Percentiles rank a stretch among this genome's conserved stretches.
phyloP scores from a whole-genome alignment of 139 green algal species.

The Monoraphidium neglectum region DNA sequence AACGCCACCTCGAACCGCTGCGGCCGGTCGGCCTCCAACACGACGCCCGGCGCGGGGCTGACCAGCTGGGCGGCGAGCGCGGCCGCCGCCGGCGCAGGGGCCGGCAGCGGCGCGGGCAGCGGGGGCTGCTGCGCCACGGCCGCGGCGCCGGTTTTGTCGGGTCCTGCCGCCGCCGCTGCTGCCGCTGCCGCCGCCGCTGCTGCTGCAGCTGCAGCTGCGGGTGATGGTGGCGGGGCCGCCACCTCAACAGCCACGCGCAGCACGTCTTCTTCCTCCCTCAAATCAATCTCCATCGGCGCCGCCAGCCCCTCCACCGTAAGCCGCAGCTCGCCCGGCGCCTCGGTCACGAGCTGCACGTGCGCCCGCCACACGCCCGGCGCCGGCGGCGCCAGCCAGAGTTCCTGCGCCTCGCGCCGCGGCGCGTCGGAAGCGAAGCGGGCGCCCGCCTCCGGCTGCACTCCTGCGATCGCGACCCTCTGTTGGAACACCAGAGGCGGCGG shows the following conservation, averaged over 20 bases:
- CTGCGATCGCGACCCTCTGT: too few species aligned
- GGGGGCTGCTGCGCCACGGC: not conserved
- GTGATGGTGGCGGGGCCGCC: not conserved
- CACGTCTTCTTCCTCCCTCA: slow-evolving; percentile 32
- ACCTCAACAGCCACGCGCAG: slow-evolving; percentile 14
- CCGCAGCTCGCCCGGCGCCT: slow-evolving; percentile 30
- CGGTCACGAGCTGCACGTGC: slow-evolving; percentile 27
- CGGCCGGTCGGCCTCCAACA: slow-evolving; percentile 47
- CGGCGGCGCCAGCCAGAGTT: too few species aligned
- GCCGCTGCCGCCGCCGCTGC: slow-evolving; percentile 36
- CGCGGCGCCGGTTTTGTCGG: slow-evolving; percentile 34
- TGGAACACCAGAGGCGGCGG: too few species aligned
- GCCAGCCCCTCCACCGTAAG: slow-evolving; percentile 25
- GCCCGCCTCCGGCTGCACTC: too few species aligned
- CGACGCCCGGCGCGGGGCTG: slow-evolving; percentile 15
- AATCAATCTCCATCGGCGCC: slow-evolving; percentile 18
- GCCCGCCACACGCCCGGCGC: too few species aligned
- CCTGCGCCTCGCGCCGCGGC: too few species aligned
- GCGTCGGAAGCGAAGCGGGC: too few species aligned
- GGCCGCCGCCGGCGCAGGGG: not conserved
- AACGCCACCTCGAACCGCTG: slow-evolving; percentile 44
- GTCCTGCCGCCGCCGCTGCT: slow-evolving; percentile 31
- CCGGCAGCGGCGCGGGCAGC: not conserved
- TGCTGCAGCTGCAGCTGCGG: not conserved
- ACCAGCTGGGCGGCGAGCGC: slow-evolving; percentile 41